Evolutionary conservation across 2,329 filamentous ascomycete species (phyloP).

Genomic region (Exophiala mesophila): DNA sequence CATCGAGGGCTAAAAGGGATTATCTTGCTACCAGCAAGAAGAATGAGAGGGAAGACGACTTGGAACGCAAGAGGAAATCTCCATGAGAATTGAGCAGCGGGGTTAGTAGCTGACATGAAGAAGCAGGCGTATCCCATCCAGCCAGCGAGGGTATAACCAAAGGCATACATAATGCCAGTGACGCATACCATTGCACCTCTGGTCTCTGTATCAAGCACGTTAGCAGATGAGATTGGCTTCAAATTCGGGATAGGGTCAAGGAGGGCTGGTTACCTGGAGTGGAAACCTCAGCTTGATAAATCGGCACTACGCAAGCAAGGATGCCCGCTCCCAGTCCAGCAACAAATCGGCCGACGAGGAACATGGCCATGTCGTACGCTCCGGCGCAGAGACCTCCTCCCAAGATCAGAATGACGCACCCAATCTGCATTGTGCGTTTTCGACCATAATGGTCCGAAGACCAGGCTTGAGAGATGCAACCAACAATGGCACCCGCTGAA

Average conservation of each 20-base stretch:
- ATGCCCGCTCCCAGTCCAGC: conserved; percentile 3
- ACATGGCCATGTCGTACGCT: conserved; percentile 32
- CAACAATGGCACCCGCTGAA: conserved; percentile 38
- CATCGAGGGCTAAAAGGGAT: conserved; percentile 34
- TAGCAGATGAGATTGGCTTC: too few relatives aligned
- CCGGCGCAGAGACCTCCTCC: conserved; percentile 36
- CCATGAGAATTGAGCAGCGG: conserved; percentile 29
- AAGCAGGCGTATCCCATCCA: conserved; percentile 25
- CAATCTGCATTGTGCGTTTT: conserved; percentile 36
- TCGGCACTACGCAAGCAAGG: conserved; percentile 5
- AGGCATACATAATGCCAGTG: conserved; percentile 21
- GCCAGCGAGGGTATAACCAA: conserved; percentile 23
- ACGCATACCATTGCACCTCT: background rate
- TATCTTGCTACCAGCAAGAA: conserved; percentile 29
- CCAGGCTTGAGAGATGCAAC: conserved; percentile 37
- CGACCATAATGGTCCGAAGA: conserved; percentile 35
- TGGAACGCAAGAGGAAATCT: conserved; percentile 33
- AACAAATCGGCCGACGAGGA: conserved; percentile 19
- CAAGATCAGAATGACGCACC: conserved; percentile 23
- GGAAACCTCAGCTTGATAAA: conserved; percentile 25
- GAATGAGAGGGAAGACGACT: conserved; percentile 30
- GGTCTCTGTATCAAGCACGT: too few relatives aligned
- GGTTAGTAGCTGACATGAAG: conserved; percentile 46
- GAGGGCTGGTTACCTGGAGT: conserved; percentile 25
- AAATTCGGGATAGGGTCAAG: too few relatives aligned